Evolutionary conservation across 1,284 basidiomycete species (phyloP).

Genomic region (Sporisorium reilianum): DNA sequence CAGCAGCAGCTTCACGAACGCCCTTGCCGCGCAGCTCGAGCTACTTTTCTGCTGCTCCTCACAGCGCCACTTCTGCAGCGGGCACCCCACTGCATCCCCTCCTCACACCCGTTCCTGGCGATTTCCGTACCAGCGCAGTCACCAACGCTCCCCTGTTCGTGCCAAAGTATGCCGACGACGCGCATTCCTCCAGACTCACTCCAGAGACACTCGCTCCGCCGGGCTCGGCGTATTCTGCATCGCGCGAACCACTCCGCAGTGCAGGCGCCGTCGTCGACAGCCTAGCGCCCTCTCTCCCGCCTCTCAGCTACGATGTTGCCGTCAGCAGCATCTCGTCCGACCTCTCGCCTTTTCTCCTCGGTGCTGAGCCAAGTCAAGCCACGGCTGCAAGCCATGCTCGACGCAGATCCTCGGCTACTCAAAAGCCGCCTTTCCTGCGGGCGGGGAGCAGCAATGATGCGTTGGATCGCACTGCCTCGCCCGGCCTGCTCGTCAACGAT

Average conservation of each 20-base stretch:
- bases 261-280: not conserved
- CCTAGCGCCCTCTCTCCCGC: conserved; percentile 15
- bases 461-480: conserved; percentile 38
- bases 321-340: conserved; percentile 13
- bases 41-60: conserved; percentile 34
- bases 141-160: conserved; percentile 60
- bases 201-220: conserved; percentile 14
- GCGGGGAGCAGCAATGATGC: conserved; percentile 44
- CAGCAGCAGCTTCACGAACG: conserved; percentile 25
- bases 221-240: not conserved
- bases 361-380: not conserved
- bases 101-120: conserved; percentile 39
- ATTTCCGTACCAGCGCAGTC: conserved; percentile 53
- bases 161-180: conserved; percentile 43
- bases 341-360: conserved; percentile 15
- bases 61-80: conserved; percentile 25
- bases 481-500: conserved; percentile 34
- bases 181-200: conserved; percentile 12
- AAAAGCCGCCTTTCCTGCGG: conserved; percentile 22
- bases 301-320: conserved; percentile 7
- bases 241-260: conserved; percentile 4
- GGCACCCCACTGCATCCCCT: conserved; percentile 23
- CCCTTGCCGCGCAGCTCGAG: conserved; percentile 43
- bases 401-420: conserved; percentile 35
- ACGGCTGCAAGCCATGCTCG: conserved; percentile 7